Conservation (phyloP, 228 moss, liverwort and hornwort genomes). For the Sphagnum fallax region DNA sequence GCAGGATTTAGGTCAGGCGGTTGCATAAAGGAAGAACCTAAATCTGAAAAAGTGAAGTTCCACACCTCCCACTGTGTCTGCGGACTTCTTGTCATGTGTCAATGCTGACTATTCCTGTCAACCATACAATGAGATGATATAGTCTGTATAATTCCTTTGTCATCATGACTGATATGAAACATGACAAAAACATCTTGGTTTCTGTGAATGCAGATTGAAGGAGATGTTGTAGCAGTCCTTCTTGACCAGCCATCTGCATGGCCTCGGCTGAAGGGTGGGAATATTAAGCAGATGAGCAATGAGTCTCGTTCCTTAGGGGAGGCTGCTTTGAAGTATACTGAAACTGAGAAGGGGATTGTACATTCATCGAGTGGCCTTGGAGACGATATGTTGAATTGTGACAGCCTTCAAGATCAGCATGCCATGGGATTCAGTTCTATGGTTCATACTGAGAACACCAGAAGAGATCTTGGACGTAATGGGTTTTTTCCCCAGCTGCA, state of each 20-base stretch:
- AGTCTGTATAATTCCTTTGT: too few species aligned
- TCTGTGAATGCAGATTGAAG: constrained; percentile 72
- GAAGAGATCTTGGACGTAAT: constrained; percentile 11
- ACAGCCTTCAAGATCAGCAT: not conserved
- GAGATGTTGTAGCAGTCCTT: constrained; percentile 73
- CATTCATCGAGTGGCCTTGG: too few species aligned
- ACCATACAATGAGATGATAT: too few species aligned
- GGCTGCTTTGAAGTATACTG: constrained; percentile 4
- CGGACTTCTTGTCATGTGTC: too few species aligned
- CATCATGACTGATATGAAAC: too few species aligned
- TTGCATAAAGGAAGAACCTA: too few species aligned
- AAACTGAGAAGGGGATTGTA: constrained; percentile 13
- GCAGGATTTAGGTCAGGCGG: too few species aligned
- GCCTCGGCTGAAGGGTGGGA: constrained; percentile 66
- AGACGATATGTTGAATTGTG: constrained; percentile 7
- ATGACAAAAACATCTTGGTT: not conserved
- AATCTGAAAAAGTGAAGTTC: too few species aligned
- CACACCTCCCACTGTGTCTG: too few species aligned
- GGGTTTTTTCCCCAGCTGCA: constrained; percentile 8
- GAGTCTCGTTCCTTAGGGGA: constrained; percentile 9
- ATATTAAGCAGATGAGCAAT: constrained; percentile 44
- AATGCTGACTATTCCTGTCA: too few species aligned
- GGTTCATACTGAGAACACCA: constrained; percentile 8
- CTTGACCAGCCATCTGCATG: constrained; percentile 61
- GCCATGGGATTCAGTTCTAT: constrained; percentile 5